Base-by-base conservation (phyloP, 1,284 basidiomycete species). In the Baeospora myosura region DNA sequence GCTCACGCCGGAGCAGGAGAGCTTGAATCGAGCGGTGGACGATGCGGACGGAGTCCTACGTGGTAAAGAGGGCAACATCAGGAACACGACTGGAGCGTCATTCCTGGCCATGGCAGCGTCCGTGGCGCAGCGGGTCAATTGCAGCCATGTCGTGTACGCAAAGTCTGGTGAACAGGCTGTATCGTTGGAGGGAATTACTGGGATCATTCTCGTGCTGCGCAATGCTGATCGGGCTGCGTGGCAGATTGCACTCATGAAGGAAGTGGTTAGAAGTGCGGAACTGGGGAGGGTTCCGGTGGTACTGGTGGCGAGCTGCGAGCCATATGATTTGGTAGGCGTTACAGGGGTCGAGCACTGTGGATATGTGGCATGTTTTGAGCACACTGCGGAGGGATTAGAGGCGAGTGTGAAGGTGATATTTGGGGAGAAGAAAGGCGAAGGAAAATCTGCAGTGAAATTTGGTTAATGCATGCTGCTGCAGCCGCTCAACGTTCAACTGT, bases 21-120 rank as follows among this genome's bases (percentile, higher is more conserved):
- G 68, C 11, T 56, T 81, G 31, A 83, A 83, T 57, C 63, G 58
- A 37, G 79, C 78, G 0, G 76, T 83, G 10, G 81, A 81, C 46
- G 75, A 76, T 38, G 66, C 63, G 0, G 72, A 73, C 24, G 68
- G 64, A 5, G 58, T 70, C 17, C 52, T 73, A 20, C 62, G 65
- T 38, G 70, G 65, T 16, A 56, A 55, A 4, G 60, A 64, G 26
- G 76, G 74, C 0, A 58, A 61, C 14, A 46, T 73, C 22, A 60
- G 70, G 34, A 79, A 82, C 57, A 78, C 72, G 1, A 74, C 72
- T 0, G 75, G 74, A 0, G 66, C 74, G 0, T 69, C 74, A 1
- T 81, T 77, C 57, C 44, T 68, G 4, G 63, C 72, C 2, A 66
- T 84, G 34, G 74, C 68, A 0, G 50, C 51, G 3, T 55, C 62